phyloP scores from a whole-genome alignment of 2,329 filamentous ascomycete species.

The Beauveria scarabaeidicola region DNA sequence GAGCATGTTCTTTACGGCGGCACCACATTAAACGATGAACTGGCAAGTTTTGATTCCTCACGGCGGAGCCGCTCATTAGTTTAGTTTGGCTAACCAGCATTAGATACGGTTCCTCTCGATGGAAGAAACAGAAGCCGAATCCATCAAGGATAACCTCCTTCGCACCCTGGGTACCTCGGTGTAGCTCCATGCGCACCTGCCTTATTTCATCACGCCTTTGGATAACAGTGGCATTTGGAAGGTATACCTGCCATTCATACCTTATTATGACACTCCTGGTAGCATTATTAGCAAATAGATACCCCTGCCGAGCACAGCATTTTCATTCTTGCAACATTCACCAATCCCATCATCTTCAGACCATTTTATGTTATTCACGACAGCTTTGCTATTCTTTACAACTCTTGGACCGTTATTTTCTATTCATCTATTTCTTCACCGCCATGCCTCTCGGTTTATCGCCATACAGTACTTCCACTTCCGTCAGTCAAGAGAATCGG shows the following conservation, averaged over 20 bases:
- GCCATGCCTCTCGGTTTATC: conserved; percentile 7
- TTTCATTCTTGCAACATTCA: conserved; percentile 2
- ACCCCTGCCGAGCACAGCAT: conserved; percentile 1
- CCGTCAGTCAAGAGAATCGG: conserved; percentile 15
- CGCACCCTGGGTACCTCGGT: conserved; percentile 36
- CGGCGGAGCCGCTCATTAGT: background rate
- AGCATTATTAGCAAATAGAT: conserved; percentile 5
- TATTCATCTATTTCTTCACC: background rate
- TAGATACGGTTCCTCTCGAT: conserved; percentile 61
- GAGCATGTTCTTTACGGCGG: conserved; percentile 72
- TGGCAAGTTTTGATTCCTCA: conserved; percentile 43
- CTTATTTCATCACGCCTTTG: background rate
- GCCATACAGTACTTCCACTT: conserved; percentile 8
- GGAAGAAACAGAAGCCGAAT: conserved; percentile 50
- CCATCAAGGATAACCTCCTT: conserved; percentile 49
- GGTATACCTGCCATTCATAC: background rate
- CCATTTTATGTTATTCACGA: conserved; percentile 1
- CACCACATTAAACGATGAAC: conserved; percentile 54
- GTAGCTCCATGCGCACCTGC: conserved; percentile 12
- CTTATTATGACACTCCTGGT: background rate
- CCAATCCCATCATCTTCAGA: background rate
- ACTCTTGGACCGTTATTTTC: background rate
- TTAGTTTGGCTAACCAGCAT: conserved; percentile 11
- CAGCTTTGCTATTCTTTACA: conserved; percentile 6
- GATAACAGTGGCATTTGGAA: conserved; percentile 3